Percentiles rank a stretch among this genome's conserved stretches.
Conservation (phyloP, 1,139 yeast species). For the Taphrina deformans region DNA sequence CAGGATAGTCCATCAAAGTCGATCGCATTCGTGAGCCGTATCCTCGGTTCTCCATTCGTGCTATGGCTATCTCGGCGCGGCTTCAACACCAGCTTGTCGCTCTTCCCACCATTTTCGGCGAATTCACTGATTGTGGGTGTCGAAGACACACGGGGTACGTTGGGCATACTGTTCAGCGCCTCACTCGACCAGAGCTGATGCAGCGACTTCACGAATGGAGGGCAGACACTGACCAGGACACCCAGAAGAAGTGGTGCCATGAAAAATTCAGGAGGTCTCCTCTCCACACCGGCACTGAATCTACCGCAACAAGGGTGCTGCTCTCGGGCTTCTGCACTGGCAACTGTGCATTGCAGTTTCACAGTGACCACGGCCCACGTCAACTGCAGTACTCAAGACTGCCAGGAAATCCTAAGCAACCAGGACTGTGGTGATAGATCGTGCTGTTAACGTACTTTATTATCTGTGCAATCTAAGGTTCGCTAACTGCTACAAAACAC, state of each 20-base stretch:
- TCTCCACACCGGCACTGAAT: not conserved
- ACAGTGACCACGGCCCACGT: no score
- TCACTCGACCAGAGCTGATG: no score
- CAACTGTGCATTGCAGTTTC: no score
- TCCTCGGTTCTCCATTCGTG: conserved; percentile 15
- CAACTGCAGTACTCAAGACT: no score
- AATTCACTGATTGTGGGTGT: conserved; percentile 28
- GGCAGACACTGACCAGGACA: no score
- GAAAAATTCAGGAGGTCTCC: not conserved
- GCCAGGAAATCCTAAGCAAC: no score
- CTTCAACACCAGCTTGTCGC: conserved; percentile 24
- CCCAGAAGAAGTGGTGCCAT: no score
- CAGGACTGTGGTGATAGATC: not conserved
- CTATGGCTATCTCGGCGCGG: conserved; percentile 28
- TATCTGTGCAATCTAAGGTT: not conserved
- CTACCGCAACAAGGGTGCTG: not conserved
- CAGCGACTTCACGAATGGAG: no score
- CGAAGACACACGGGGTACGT: not conserved
- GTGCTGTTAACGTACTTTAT: not conserved
- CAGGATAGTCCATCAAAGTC: conserved; percentile 33
- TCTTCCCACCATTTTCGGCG: not conserved
- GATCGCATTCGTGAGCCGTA: conserved; percentile 28
- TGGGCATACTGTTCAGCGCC: not conserved
- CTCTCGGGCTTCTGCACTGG: no score
- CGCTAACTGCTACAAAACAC: not conserved